phyloP scores from a whole-genome alignment of 228 moss, liverwort and hornwort species.

The Sphagnum fallax region DNA sequence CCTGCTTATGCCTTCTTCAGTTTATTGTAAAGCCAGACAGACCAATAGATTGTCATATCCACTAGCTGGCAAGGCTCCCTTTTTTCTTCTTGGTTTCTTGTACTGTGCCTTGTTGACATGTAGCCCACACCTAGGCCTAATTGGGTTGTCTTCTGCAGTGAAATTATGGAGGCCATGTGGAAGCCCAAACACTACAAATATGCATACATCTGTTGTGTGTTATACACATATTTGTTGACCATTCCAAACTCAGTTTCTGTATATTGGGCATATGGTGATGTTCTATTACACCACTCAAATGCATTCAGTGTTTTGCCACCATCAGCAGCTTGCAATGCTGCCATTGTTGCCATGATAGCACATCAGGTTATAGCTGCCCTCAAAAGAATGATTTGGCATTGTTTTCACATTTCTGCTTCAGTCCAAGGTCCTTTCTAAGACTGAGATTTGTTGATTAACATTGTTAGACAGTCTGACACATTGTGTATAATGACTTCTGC shows the following conservation, averaged over 20 bases:
- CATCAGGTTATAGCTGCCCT: constrained; percentile 14
- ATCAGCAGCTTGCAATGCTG: constrained; percentile 7
- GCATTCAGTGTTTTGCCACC: constrained; percentile 18
- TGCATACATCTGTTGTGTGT: constrained; percentile 11
- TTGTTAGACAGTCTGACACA: no score
- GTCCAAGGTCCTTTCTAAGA: no score
- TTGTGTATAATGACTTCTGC: neutral
- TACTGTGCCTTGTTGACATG: no score
- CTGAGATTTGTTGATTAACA: no score
- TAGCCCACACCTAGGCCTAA: no score
- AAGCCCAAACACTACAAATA: constrained; percentile 18
- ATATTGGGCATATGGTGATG: constrained; percentile 23
- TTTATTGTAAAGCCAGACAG: neutral
- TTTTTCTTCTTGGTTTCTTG: no score
- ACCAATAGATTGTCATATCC: no score
- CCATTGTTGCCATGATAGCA: constrained; percentile 21
- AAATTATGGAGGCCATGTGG: constrained; percentile 30
- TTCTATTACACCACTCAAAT: constrained; percentile 12
- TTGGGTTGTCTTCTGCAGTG: constrained; percentile 9
- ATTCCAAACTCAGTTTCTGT: constrained; percentile 19
- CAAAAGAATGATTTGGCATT: no score
- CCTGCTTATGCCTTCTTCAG: neutral
- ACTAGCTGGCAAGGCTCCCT: no score
- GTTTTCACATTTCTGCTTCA: no score
- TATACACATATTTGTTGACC: constrained; percentile 15